A percentile compares a stretch with the other conserved stretches of the same genome.
These are phyloP conservation scores for Cladochytrium tenue DNA, from an alignment of 371 early-diverging fungal genomes.

Conservation along the genomic window DNA sequence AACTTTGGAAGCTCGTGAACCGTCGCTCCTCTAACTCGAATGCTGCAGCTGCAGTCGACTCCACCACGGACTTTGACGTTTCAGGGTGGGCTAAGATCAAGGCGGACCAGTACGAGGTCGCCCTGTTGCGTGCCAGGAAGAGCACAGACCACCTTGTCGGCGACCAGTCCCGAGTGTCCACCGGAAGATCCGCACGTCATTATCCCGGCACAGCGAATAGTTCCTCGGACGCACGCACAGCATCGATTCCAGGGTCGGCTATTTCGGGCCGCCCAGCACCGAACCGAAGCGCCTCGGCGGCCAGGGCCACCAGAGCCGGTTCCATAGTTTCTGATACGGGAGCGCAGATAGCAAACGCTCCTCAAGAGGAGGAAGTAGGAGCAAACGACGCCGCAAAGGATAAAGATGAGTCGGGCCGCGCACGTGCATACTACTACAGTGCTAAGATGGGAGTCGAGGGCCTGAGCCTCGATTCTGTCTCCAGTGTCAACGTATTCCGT, in stretches of 20 bases:
- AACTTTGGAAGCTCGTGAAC: conserved; percentile 39
- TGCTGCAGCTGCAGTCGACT: conserved; percentile 16
- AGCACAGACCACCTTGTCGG: conserved; percentile 3
- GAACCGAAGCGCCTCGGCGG: neutral
- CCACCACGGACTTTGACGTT: conserved; percentile 41
- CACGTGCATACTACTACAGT: neutral
- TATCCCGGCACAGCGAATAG: neutral
- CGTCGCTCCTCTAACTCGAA: conserved; percentile 20
- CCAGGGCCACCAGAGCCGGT: neutral
- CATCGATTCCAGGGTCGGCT: neutral
- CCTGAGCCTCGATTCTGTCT: conserved; percentile 44
- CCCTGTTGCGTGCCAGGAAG: conserved; percentile 19
- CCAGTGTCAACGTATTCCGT: conserved; percentile 35
- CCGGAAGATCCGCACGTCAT: neutral
- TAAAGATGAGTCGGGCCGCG: conserved; percentile 1
- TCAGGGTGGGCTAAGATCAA: conserved; percentile 44
- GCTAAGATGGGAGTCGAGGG: conserved; percentile 37
- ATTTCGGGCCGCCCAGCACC: neutral
- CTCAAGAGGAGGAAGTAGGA: neutral
- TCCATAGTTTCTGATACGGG: neutral
- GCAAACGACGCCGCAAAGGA: neutral
- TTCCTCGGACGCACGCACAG: neutral
- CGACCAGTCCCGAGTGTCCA: neutral
- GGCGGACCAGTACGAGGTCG: conserved; percentile 36
- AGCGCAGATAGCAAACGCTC: neutral